phyloP scores from a whole-genome alignment of 345 rosid genomes.

The Hibiscus tridactylites region DNA sequence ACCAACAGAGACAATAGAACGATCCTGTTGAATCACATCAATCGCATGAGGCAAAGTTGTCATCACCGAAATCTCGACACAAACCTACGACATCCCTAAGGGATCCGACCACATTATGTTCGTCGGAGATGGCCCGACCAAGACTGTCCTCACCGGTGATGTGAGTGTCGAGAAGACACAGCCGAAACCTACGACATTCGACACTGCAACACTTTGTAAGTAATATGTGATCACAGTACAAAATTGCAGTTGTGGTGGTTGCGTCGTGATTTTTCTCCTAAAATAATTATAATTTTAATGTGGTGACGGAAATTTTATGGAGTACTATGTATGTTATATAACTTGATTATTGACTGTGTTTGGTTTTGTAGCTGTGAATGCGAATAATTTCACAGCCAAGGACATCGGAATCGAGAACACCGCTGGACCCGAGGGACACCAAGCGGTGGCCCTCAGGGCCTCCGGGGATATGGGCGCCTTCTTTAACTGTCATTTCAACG shows the following conservation, averaged over 20 bases:
- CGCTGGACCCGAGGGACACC: constrained; percentile 48
- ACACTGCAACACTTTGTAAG: constrained; percentile 57
- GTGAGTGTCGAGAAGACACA: constrained; percentile 31
- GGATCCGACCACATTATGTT: constrained; percentile 33
- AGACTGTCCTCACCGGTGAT: constrained; percentile 52
- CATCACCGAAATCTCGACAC: too few relatives aligned
- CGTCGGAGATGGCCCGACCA: constrained; percentile 65
- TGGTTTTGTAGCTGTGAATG: too few relatives aligned
- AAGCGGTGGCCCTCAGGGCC: constrained; percentile 68
- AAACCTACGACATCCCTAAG: constrained; percentile 14
- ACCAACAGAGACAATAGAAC: too few relatives aligned
- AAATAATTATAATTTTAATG: too few relatives aligned
- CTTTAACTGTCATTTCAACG: constrained; percentile 49
- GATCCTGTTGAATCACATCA: too few relatives aligned
- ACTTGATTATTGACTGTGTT: too few relatives aligned
- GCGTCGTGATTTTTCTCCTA: too few relatives aligned
- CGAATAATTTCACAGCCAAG: constrained; percentile 46
- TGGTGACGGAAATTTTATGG: too few relatives aligned
- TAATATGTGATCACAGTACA: too few relatives aligned
- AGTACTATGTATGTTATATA: background rate
- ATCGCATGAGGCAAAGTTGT: too few relatives aligned
- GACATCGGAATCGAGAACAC: constrained; percentile 63
- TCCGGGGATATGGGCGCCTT: constrained; percentile 39
- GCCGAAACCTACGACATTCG: constrained; percentile 25
- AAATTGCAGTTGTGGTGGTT: too few relatives aligned